Percentiles rank a stretch among this genome's conserved stretches.
Conservation (phyloP, 2,329 filamentous ascomycete genomes). For the Aureobasidium sp. region DNA sequence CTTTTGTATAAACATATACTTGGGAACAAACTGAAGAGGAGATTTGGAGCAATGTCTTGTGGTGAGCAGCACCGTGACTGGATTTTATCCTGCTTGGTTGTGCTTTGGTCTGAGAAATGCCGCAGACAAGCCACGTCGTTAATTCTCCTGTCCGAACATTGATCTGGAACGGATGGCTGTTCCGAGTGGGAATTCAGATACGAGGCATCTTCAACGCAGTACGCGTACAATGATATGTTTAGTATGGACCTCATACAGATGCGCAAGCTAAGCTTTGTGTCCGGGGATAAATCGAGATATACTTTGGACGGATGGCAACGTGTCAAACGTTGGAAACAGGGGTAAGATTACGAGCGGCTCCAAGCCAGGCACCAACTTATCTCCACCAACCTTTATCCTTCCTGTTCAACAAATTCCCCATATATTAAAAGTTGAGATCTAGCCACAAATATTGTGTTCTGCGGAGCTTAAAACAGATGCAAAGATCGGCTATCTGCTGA, state of each 20-base stretch:
- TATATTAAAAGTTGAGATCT: no score
- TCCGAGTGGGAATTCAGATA: not conserved
- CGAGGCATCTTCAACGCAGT: not conserved
- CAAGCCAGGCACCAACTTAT: not conserved
- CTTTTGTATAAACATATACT: no score
- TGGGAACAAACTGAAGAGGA: not conserved
- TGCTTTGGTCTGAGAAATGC: not conserved
- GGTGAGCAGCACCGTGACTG: not conserved
- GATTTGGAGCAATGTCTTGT: not conserved
- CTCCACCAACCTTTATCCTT: no score
- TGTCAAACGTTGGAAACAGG: not conserved
- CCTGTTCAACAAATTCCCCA: no score
- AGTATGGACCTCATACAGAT: not conserved
- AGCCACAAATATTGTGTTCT: no score
- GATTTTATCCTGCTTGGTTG: not conserved
- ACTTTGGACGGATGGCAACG: not conserved
- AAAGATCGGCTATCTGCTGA: no score
- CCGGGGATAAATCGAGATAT: not conserved
- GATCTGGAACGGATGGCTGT: not conserved
- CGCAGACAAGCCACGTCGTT: not conserved
- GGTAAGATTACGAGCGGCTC: not conserved
- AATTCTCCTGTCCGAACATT: not conserved
- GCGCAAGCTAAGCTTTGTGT: not conserved
- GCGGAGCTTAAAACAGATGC: no score
- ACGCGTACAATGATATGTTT: not conserved